phyloP scores from a whole-genome alignment of 441 rosid species.

The Populus hybrid region DNA sequence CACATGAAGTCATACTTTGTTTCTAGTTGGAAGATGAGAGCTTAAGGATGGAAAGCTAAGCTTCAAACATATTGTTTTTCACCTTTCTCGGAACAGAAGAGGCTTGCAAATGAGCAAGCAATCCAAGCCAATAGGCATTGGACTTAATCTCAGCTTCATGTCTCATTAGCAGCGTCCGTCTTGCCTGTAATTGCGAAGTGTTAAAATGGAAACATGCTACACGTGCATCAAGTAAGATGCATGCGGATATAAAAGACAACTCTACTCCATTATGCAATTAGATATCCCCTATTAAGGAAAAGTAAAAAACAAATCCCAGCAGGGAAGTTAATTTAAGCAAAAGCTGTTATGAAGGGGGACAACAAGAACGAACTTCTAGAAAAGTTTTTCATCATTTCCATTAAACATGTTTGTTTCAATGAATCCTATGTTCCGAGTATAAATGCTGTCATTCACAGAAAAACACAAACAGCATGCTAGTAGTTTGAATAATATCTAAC shows the following conservation, averaged over 20 bases:
- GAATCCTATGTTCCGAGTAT: not conserved
- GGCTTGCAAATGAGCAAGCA: constrained; percentile 97
- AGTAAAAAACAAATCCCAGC: too few relatives aligned
- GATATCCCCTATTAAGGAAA: not conserved
- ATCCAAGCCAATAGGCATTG: constrained; percentile 98
- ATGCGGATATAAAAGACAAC: not conserved
- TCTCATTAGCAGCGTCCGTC: constrained; percentile 92
- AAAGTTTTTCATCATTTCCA: constrained; percentile 5
- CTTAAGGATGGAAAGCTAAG: not conserved
- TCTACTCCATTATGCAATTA: not conserved
- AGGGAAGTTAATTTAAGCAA: not conserved
- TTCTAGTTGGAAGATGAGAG: not conserved
- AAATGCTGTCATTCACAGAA: constrained; percentile 8
- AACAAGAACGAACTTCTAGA: not conserved
- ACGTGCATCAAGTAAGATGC: not conserved
- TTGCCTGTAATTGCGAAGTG: constrained; percentile 60
- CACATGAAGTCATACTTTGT: not conserved
- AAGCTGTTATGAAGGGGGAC: not conserved
- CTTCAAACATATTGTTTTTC: constrained; percentile 15
- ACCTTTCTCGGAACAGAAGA: constrained; percentile 95
- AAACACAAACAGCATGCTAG: constrained; percentile 4
- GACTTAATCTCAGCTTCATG: constrained; percentile 99
- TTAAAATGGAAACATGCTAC: not conserved
- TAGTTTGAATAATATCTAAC: constrained; percentile 46
- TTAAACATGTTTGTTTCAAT: not conserved